Evolutionary conservation across 495 filamentous ascomycete species (phyloP), one percentile per base, ranked within the genome.

Genomic region (Ramalina intermedia): DNA sequence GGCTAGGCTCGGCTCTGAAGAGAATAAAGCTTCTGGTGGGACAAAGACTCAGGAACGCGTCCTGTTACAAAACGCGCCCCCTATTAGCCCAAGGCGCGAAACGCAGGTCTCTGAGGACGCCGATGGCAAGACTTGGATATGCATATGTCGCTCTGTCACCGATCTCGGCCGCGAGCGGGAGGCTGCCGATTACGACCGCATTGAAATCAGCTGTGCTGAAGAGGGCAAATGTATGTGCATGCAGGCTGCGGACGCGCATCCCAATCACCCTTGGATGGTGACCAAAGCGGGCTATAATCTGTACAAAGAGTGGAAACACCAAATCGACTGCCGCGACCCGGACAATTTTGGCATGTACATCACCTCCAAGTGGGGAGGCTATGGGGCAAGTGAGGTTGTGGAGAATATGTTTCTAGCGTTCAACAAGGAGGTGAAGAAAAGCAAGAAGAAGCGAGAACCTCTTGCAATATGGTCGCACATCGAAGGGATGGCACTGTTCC

Each of bases 401-500:
- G 60, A 67, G 45, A 73, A 73, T 50, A 36, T 58, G 45, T 37
- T 72, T 0, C 42, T 66, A 12, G 68, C 66, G 46, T 70, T 66
- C 47, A 47, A 61, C 16, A 37, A 46, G 24, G 58, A 63, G 40
- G 60, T 56, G 9, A 35, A 54, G 16, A 59, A 41, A 41, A 17
- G 39, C 11, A 41, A 55, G 17, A 56, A 67, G 24, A 61, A 54
- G 48, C 57, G 63, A 16, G 54, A 61, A 44, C 56, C 63, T 23
- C 61, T 63, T 58, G 55, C 53, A 46, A 55, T 69, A 18, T 69
- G 64, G 52, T 51, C 50, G n/a, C 50, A 50, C 17, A 39, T 58
- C 17, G 64, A 69, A 46, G 57, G 52, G 4, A 23, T 62, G 9
- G 52, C 47, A 1, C 17, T 61, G 41, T 59, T 63, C 26, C 46